Evolutionary conservation across 257 asterid species (phyloP).

Genomic region (Echites panduratus): DNA sequence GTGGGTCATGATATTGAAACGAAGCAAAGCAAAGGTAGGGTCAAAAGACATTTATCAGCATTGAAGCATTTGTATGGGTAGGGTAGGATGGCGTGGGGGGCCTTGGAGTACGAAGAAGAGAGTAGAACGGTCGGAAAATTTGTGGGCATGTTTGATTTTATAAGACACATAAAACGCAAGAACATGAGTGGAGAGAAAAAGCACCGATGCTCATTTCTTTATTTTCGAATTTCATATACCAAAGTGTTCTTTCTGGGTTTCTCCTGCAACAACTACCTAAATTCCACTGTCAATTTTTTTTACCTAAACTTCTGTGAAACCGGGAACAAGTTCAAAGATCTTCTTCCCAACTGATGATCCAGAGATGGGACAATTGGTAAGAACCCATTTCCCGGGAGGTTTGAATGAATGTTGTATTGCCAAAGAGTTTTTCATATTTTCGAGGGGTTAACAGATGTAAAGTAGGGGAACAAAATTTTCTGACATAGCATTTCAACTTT

Average conservation of each 20-base stretch:
- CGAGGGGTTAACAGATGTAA: not conserved
- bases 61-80: constrained; percentile 8
- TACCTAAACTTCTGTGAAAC: no score
- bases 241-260: no score
- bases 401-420: not conserved
- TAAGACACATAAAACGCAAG: not conserved
- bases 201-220: not conserved
- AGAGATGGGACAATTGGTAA: no score
- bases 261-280: no score
- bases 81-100: not conserved
- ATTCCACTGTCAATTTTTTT: no score
- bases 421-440: not conserved
- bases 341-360: no score
- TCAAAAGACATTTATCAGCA: constrained; percentile 20
- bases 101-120: not conserved
- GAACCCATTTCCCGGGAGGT: no score
- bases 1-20: constrained; percentile 38
- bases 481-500: not conserved
- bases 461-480: not conserved
- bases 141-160: constrained; percentile 6
- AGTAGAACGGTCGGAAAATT: constrained; percentile 16
- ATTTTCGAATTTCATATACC: no score
- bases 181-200: not conserved
- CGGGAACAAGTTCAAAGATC: no score
- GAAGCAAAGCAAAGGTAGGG: constrained; percentile 39